Percentiles rank a stretch among this genome's conserved stretches.
Evolutionary conservation across 2,329 filamentous ascomycete genomes (phyloP).

Genomic region (Trichoderma koningiopsis): DNA sequence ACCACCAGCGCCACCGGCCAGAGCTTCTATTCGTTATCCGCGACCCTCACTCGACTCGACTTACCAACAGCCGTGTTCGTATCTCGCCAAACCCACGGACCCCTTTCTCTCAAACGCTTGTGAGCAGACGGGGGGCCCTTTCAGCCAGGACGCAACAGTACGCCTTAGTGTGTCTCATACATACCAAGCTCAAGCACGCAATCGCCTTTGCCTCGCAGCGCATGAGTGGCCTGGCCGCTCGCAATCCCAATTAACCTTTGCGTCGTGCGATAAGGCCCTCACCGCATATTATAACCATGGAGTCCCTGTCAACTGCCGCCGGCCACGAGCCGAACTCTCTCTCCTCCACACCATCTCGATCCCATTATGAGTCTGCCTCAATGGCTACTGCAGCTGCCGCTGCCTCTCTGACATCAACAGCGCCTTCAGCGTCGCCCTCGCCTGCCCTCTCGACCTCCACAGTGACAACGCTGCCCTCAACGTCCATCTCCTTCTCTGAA

Average conservation of each 20-base stretch:
- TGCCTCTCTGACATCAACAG: constrained; percentile 10
- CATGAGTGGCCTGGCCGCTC: constrained; percentile 21
- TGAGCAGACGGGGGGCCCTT: not conserved
- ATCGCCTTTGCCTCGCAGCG: constrained; percentile 23
- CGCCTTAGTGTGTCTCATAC: constrained; percentile 24
- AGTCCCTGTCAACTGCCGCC: constrained; percentile 23
- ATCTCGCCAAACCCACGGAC: constrained; percentile 11
- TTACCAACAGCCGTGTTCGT: constrained; percentile 6
- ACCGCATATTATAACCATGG: constrained; percentile 27
- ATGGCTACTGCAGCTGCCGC: constrained; percentile 1
- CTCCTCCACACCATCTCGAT: constrained; percentile 15
- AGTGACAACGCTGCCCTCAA: constrained; percentile 1
- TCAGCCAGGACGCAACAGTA: not conserved
- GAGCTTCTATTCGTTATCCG: constrained; percentile 10
- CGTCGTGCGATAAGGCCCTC: constrained; percentile 23
- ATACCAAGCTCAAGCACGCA: constrained; percentile 26
- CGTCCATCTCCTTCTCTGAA: constrained; percentile 5
- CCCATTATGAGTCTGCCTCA: constrained; percentile 13
- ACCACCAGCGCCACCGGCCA: not conserved
- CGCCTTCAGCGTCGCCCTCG: constrained; percentile 4
- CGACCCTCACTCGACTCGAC: not conserved
- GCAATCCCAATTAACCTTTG: constrained; percentile 23
- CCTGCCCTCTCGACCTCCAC: constrained; percentile 12
- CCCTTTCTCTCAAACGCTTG: not conserved
- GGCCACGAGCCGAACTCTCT: constrained; percentile 19